These are phyloP conservation scores for Fusarium denticulatum DNA, from an alignment of 2,329 filamentous ascomycete genomes.

Conservation along the genomic window DNA sequence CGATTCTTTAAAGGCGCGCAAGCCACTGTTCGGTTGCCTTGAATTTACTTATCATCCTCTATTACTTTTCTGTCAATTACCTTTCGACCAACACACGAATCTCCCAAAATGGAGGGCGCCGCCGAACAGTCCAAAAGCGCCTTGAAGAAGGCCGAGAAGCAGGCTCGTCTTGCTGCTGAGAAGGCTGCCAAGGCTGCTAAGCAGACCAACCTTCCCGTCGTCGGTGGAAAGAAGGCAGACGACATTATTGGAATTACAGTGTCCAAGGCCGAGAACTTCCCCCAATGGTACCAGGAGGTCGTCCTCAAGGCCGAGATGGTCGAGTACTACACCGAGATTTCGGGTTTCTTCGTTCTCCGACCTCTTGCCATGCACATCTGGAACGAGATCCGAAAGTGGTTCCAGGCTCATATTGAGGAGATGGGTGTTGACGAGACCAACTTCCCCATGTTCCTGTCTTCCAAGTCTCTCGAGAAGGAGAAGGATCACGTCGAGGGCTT, in stretches of 20 bases:
- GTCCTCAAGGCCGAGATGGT: conserved; percentile 97
- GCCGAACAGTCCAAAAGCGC: conserved; percentile 67
- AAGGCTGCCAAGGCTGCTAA: conserved; percentile 72
- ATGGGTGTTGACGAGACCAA: conserved; percentile 95
- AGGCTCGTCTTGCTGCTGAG: conserved; percentile 67
- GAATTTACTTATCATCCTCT: neutral
- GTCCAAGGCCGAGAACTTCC: conserved; percentile 85
- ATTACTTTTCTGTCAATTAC: neutral
- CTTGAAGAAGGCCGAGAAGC: conserved; percentile 73
- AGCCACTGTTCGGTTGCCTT: conserved; percentile 21
- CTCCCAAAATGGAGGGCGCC: conserved; percentile 47
- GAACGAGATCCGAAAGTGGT: conserved; percentile 73
- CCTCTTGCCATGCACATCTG: conserved; percentile 74
- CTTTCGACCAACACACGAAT: conserved; percentile 15
- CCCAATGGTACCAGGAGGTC: conserved; percentile 97
- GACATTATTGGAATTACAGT: conserved; percentile 89
- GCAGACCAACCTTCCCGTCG: conserved; percentile 60
- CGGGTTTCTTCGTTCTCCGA: conserved; percentile 95
- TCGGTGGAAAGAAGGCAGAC: conserved; percentile 68
- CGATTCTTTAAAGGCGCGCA: conserved; percentile 26
- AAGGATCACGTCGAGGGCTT: conserved; percentile 99
- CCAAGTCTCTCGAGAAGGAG: conserved; percentile 86
- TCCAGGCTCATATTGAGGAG: conserved; percentile 80
- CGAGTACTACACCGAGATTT: conserved; percentile 93
- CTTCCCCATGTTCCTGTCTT: conserved; percentile 94